A percentile compares a stretch with the other conserved stretches of the same genome.
Conservation (phyloP, 495 filamentous ascomycete genomes). For the Darksidea phi region DNA sequence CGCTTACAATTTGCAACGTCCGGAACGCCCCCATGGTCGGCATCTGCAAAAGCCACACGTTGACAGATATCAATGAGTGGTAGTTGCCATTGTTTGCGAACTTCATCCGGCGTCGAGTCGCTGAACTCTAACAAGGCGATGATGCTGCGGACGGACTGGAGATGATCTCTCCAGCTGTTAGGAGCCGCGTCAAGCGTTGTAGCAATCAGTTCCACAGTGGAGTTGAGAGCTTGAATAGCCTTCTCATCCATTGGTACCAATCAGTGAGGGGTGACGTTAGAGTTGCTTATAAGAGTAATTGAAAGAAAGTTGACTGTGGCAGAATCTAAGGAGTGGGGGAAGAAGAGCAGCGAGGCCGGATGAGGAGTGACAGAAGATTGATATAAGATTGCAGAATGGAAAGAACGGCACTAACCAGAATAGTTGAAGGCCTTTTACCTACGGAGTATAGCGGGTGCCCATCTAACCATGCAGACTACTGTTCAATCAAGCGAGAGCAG, state of each 20-base stretch:
- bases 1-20: conserved; percentile 47
- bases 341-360: too few species aligned
- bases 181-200: conserved; percentile 20
- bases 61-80: conserved; percentile 48
- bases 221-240: neutral
- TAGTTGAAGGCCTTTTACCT: too few species aligned
- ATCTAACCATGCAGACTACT: too few species aligned
- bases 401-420: too few species aligned
- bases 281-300: too few species aligned
- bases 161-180: conserved; percentile 26
- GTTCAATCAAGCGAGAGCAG: too few species aligned
- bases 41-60: conserved; percentile 50
- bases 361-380: too few species aligned
- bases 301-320: too few species aligned
- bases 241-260: conserved; percentile 13
- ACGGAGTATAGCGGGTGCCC: too few species aligned
- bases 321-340: too few species aligned
- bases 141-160: conserved; percentile 31
- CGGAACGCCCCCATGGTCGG: conserved; percentile 47
- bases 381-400: too few species aligned
- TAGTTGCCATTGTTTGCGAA: conserved; percentile 39
- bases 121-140: conserved; percentile 43
- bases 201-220: conserved; percentile 21
- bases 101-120: conserved; percentile 44
- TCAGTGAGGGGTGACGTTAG: too few species aligned